Conservation (phyloP, 768 basidiomycete species). For the Collybia sp. region DNA sequence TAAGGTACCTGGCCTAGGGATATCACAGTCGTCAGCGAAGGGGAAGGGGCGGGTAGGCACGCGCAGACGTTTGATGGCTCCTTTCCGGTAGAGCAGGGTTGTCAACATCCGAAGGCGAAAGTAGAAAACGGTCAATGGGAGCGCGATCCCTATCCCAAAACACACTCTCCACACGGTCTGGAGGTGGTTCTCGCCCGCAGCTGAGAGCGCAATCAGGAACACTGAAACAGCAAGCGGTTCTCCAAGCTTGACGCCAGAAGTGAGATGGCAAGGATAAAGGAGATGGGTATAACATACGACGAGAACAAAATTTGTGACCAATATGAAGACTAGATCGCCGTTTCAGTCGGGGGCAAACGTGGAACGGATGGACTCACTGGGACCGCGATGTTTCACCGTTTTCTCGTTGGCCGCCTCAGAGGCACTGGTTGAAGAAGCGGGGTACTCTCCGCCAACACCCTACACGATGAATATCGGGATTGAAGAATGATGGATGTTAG, state of each 20-base stretch:
- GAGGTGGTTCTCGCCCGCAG: conserved; percentile 57
- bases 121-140: conserved; percentile 65
- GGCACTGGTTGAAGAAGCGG: conserved; percentile 64
- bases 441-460: conserved; percentile 79
- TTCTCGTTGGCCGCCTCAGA: conserved; percentile 74
- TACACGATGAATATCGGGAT: conserved; percentile 12
- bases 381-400: conserved; percentile 53
- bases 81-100: conserved; percentile 55
- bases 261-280: conserved; percentile 2
- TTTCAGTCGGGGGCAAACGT: conserved; percentile 1
- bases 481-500: background rate
- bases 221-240: conserved; percentile 63
- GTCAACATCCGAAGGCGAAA: conserved; percentile 74
- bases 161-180: conserved; percentile 64
- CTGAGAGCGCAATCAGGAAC: conserved; percentile 65
- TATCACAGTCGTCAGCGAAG: background rate
- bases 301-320: conserved; percentile 72
- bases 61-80: conserved; percentile 57
- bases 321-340: conserved; percentile 60
- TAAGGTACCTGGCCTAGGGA: conserved; percentile 54
- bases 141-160: conserved; percentile 57
- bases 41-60: background rate
- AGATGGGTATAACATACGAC: conserved; percentile 32
- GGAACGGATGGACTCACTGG: conserved; percentile 29
- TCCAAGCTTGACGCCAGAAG: conserved; percentile 38